phyloP scores from a whole-genome alignment of 139 green algal genomes.

The Closterium sp. region DNA sequence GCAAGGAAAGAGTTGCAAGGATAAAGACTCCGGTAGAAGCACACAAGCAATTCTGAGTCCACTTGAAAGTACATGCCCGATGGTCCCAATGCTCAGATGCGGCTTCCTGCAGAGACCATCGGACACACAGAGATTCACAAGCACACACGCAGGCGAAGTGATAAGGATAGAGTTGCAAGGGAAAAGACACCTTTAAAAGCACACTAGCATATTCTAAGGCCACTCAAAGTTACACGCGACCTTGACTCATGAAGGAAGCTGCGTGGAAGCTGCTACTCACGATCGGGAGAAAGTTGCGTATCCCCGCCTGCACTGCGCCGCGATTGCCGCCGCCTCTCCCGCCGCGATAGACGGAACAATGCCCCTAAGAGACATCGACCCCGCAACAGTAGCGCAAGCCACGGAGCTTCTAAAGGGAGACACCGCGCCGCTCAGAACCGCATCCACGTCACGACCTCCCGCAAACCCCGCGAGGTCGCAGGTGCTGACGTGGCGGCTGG shows the following conservation, averaged over 20 bases:
- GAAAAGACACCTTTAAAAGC: no score
- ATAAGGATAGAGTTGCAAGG: no score
- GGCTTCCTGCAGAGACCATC: no score
- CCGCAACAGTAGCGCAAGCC: background rate
- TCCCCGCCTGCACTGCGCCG: background rate
- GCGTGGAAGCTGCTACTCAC: background rate
- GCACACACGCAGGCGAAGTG: no score
- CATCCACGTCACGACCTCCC: background rate
- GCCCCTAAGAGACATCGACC: background rate
- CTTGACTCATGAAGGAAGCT: background rate
- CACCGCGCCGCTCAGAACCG: background rate
- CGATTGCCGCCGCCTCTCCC: background rate
- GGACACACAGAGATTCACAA: no score
- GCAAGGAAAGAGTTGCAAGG: no score
- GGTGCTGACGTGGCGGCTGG: background rate
- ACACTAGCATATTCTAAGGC: no score
- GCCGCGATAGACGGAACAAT: background rate
- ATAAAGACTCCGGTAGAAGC: no score
- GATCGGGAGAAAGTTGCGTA: conserved; percentile 59
- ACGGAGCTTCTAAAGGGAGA: background rate
- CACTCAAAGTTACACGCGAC: background rate
- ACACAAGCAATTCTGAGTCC: no score
- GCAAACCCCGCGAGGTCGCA: background rate
- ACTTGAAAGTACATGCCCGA: no score
- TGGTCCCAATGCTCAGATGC: no score